phyloP scores from a whole-genome alignment of 1,284 basidiomycete genomes.

The Ustilago shanxiensis region DNA sequence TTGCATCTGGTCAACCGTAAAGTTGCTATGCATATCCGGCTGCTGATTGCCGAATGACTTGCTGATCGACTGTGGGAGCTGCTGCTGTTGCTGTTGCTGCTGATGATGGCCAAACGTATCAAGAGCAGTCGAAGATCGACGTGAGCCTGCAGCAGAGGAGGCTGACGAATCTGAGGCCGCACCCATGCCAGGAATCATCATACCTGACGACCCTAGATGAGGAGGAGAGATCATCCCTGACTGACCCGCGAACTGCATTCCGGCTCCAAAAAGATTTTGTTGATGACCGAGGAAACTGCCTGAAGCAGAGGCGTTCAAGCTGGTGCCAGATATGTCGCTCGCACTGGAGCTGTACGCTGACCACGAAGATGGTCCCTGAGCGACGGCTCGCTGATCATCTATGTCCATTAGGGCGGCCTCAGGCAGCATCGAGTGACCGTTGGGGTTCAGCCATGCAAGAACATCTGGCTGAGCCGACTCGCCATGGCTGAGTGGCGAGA shows the following conservation, averaged over 20 bases:
- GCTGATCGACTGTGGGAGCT: slow-evolving; percentile 20
- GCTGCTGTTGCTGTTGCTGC: slow-evolving; percentile 28
- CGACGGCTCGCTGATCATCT: slow-evolving; percentile 21
- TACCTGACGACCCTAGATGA: slow-evolving; percentile 9
- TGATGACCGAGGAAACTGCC: slow-evolving; percentile 12
- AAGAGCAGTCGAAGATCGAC: slow-evolving; percentile 24
- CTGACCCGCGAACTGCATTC: slow-evolving; percentile 18
- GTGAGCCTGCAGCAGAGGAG: slow-evolving; percentile 32
- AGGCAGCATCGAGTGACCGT: slow-evolving; percentile 17
- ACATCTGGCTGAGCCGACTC: slow-evolving; percentile 28
- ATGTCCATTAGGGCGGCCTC: slow-evolving; percentile 36
- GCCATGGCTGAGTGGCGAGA: slow-evolving; percentile 29
- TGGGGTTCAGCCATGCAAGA: slow-evolving; percentile 42
- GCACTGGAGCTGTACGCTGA: slow-evolving; percentile 42
- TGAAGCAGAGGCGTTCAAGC: slow-evolving; percentile 13
- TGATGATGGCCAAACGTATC: slow-evolving; percentile 13
- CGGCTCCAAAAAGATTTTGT: slow-evolving; percentile 16
- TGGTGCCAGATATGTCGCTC: slow-evolving; percentile 31
- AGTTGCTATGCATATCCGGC: slow-evolving; percentile 16
- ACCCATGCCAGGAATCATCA: slow-evolving; percentile 22
- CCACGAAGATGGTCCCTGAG: slow-evolving; percentile 27
- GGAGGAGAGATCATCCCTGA: slow-evolving; percentile 24
- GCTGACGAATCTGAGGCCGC: slow-evolving; percentile 34
- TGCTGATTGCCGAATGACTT: slow-evolving; percentile 12
- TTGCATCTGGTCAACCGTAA: slow-evolving; percentile 22